phyloP scores from a whole-genome alignment of 1,139 yeast genomes.

The Ogataea hybrid region DNA sequence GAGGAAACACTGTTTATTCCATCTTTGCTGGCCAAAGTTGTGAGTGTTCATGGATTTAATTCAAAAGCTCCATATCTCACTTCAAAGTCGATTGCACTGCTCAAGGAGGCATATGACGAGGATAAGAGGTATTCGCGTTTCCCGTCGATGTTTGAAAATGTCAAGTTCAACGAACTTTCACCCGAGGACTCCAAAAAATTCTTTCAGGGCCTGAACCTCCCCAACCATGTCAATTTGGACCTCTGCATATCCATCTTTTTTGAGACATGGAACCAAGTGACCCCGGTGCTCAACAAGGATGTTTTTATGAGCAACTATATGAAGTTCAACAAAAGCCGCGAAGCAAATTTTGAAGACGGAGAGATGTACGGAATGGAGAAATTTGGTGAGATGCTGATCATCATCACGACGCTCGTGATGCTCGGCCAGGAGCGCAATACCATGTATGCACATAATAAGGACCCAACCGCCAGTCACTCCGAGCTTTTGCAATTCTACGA shows the following conservation, averaged over 20 bases:
- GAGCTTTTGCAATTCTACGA: conserved; percentile 34
- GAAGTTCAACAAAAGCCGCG: conserved; percentile 36
- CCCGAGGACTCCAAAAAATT: conserved; percentile 43
- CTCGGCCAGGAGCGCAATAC: conserved; percentile 39
- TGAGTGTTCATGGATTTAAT: conserved; percentile 67
- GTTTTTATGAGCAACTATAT: conserved; percentile 60
- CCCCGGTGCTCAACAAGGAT: conserved; percentile 68
- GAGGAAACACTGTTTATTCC: conserved; percentile 77
- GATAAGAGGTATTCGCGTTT: conserved; percentile 25
- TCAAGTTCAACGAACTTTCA: conserved; percentile 36
- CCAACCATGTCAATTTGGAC: conserved; percentile 56
- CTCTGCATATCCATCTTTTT: conserved; percentile 60
- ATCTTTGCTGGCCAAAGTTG: conserved; percentile 62
- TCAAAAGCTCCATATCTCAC: conserved; percentile 67
- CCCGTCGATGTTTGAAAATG: conserved; percentile 33
- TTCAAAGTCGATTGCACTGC: conserved; percentile 65
- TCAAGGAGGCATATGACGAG: conserved; percentile 47
- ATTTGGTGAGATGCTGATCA: conserved; percentile 59
- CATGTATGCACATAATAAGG: conserved; percentile 13
- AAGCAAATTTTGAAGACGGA: conserved; percentile 38
- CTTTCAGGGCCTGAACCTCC: conserved; percentile 47
- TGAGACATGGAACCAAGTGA: conserved; percentile 72
- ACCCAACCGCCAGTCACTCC: conserved; percentile 21
- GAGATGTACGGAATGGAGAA: conserved; percentile 45
- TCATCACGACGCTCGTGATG: conserved; percentile 59